Evolutionary conservation across 2,329 filamentous ascomycete genomes (phyloP).

Genomic region (Acephala macrosclerotiorum): DNA sequence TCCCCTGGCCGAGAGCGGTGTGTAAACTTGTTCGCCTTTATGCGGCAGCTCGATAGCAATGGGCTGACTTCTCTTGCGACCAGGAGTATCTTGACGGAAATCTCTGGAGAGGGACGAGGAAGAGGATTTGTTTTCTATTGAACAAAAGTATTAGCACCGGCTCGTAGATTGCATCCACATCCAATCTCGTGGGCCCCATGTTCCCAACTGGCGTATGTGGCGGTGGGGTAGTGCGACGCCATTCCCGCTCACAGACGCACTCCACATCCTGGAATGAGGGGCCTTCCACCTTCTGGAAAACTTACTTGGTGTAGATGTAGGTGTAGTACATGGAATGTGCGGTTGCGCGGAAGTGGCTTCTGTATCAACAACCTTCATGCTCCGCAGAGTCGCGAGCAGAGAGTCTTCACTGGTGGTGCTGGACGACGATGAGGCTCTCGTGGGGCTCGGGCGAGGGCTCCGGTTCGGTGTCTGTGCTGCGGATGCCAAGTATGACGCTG

Average conservation of each 20-base stretch:
- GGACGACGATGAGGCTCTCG: conserved; percentile 53
- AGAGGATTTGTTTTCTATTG: conserved; percentile 21
- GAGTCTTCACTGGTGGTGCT: conserved; percentile 34
- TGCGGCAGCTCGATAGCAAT: conserved; percentile 52
- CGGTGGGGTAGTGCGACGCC: conserved; percentile 30
- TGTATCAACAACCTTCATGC: conserved; percentile 24
- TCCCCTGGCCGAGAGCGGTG: conserved; percentile 61
- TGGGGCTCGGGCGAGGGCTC: conserved; percentile 52
- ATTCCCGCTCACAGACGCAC: conserved; percentile 26
- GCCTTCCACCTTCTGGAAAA: not conserved
- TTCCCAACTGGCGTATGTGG: conserved; percentile 24
- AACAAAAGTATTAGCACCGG: conserved; percentile 12
- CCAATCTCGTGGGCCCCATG: conserved; percentile 8
- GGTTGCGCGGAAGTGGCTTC: conserved; percentile 10
- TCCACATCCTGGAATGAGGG: conserved; percentile 5
- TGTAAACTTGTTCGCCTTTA: conserved; percentile 48
- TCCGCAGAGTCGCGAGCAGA: conserved; percentile 28
- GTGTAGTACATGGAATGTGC: conserved; percentile 18
- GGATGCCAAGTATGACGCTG: conserved; percentile 48
- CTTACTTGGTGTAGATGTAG: conserved; percentile 34
- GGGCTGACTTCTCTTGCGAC: conserved; percentile 51
- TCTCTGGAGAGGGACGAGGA: conserved; percentile 4
- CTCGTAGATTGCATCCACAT: not conserved
- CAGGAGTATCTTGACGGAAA: conserved; percentile 28
- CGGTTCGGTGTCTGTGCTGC: conserved; percentile 45